Conservation (phyloP, 2,329 filamentous ascomycete species). For the Epichloe coenophiala region DNA sequence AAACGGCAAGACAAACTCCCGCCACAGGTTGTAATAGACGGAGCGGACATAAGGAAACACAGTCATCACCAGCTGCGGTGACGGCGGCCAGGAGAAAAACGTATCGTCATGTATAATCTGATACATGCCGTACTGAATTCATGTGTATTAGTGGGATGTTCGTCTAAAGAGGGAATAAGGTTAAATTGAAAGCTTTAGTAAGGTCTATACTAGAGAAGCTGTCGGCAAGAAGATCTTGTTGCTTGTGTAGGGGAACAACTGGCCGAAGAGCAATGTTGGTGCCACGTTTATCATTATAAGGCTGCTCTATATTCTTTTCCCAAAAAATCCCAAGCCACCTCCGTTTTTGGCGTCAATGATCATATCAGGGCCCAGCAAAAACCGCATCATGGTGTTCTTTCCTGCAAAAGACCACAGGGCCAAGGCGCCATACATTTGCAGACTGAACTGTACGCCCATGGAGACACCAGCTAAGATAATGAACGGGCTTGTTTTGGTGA, state of each 20-base stretch:
- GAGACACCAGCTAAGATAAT: conserved; percentile 49
- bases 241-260: conserved; percentile 27
- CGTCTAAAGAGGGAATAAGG: too few relatives aligned
- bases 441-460: conserved; percentile 35
- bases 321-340: conserved; percentile 12
- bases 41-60: conserved; percentile 33
- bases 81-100: conserved; percentile 39
- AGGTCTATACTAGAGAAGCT: conserved; percentile 25
- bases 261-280: conserved; percentile 30
- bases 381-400: conserved; percentile 27
- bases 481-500: conserved; percentile 44
- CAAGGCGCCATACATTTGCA: conserved; percentile 38
- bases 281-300: conserved; percentile 31
- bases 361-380: conserved; percentile 24
- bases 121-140: conserved; percentile 31
- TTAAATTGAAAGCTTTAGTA: too few relatives aligned
- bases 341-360: conserved; percentile 13
- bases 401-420: conserved; percentile 41
- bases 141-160: too few relatives aligned
- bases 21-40: conserved; percentile 33
- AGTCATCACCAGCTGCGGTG: conserved; percentile 35
- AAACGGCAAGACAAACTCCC: conserved; percentile 29
- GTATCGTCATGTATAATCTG: conserved; percentile 30
- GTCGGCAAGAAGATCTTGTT: conserved; percentile 28
- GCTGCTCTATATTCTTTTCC: conserved; percentile 19